Conservation (phyloP, 2,329 filamentous ascomycete genomes). For the Epichloe gansuensis region DNA sequence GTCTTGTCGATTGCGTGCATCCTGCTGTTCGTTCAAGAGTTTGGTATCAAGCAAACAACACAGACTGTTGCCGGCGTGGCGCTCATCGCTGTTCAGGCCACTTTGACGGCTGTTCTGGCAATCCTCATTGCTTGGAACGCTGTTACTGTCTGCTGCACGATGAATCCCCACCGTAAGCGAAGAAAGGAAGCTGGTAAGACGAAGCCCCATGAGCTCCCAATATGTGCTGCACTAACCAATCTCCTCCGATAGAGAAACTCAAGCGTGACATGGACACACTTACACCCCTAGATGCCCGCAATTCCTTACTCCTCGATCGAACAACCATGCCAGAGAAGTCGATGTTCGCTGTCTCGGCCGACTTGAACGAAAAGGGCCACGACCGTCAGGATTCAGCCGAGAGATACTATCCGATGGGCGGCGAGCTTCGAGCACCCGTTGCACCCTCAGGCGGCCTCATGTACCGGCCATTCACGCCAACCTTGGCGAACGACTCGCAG, state of each 20-base stretch:
- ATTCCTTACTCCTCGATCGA: conserved; percentile 66
- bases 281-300: conserved; percentile 76
- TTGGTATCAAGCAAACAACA: conserved; percentile 80
- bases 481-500: conserved; percentile 22
- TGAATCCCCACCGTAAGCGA: conserved; percentile 81
- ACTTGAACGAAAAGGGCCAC: conserved; percentile 23
- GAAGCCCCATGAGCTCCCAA: conserved; percentile 9
- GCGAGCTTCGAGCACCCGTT: conserved; percentile 11
- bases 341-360: conserved; percentile 31
- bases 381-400: conserved; percentile 22
- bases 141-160: conserved; percentile 66
- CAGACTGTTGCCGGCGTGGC: conserved; percentile 91
- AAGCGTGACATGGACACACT: conserved; percentile 69
- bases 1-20: conserved; percentile 83
- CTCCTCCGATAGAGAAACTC: conserved; percentile 49
- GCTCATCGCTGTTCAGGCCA: conserved; percentile 81
- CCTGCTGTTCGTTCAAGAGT: conserved; percentile 84
- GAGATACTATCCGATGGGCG: conserved; percentile 16
- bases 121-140: conserved; percentile 85
- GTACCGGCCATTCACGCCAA: conserved; percentile 28
- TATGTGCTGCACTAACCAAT: conserved; percentile 11
- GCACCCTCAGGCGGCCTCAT: conserved; percentile 16
- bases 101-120: conserved; percentile 69
- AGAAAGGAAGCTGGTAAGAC: conserved; percentile 79
- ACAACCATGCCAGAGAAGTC: conserved; percentile 23